Percentiles rank a stretch among this genome's conserved stretches.
phyloP scores from a whole-genome alignment of 352 stramenopile species.

The Pythium periplocum region DNA sequence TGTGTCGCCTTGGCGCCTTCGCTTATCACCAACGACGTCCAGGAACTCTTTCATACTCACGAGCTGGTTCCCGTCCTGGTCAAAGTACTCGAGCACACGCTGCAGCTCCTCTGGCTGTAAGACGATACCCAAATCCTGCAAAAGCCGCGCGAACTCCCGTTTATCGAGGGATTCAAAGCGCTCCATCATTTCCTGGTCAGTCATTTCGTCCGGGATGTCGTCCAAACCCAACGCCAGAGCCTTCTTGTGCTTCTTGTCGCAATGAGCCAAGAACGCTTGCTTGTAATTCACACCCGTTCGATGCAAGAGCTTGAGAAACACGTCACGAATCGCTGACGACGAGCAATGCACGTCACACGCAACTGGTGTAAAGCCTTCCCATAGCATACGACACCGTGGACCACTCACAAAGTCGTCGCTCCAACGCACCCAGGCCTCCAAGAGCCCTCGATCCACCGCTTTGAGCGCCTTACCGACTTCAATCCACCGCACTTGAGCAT shows the following conservation, averaged over 20 bases:
- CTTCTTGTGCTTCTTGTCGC: constrained; percentile 49
- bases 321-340: constrained; percentile 80
- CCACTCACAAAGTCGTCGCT: constrained; percentile 51
- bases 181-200: constrained; percentile 57
- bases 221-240: constrained; percentile 42
- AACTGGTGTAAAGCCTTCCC: constrained; percentile 81
- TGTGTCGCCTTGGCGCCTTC: constrained; percentile 56
- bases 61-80: constrained; percentile 52
- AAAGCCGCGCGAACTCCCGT: constrained; percentile 49
- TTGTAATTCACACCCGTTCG: constrained; percentile 85
- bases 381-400: constrained; percentile 62
- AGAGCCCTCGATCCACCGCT: constrained; percentile 73
- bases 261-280: constrained; percentile 68
- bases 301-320: constrained; percentile 90
- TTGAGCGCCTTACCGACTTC: constrained; percentile 88
- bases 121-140: constrained; percentile 74
- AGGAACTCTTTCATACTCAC: constrained; percentile 83
- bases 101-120: constrained; percentile 74
- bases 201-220: constrained; percentile 59
- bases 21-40: constrained; percentile 73
- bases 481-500: constrained; percentile 46
- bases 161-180: constrained; percentile 41
- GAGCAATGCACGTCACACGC: constrained; percentile 87
- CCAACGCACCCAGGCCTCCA: constrained; percentile 85
- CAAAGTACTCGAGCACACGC: constrained; percentile 85